Evolutionary conservation across 2,329 filamentous ascomycete genomes (phyloP).

Genomic region (Hypoxylon sp.): DNA sequence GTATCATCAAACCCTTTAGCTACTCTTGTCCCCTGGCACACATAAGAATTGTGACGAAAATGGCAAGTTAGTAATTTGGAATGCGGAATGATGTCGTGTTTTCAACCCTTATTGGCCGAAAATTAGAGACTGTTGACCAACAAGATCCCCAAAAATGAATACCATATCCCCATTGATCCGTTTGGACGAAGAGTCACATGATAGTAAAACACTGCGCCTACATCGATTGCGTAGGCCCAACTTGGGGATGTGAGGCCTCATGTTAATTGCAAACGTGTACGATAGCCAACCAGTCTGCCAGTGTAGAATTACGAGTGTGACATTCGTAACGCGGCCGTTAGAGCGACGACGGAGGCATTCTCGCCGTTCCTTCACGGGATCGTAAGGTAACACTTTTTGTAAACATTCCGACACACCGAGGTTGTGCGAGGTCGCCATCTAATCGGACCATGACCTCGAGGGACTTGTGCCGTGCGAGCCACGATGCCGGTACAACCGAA

Average conservation of each 20-base stretch:
- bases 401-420: slow-evolving; percentile 17
- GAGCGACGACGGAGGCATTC: slow-evolving; percentile 10
- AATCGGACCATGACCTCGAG: slow-evolving; percentile 19
- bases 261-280: slow-evolving; percentile 16
- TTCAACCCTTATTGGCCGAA: slow-evolving; percentile 20
- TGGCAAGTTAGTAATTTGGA: neutral
- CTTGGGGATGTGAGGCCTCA: slow-evolving; percentile 19
- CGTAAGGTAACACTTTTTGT: slow-evolving; percentile 10
- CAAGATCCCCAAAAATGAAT: slow-evolving; percentile 10
- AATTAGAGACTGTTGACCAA: slow-evolving; percentile 17
- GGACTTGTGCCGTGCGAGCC: slow-evolving; percentile 16
- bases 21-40: slow-evolving; percentile 6
- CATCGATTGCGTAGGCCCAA: slow-evolving; percentile 14
- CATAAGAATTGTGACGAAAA: slow-evolving; percentile 11
- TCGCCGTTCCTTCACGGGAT: slow-evolving; percentile 18
- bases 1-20: neutral
- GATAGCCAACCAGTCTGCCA: slow-evolving; percentile 12
- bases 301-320: neutral
- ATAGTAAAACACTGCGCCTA: slow-evolving; percentile 40
- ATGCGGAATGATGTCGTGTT: slow-evolving; percentile 3
- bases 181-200: slow-evolving; percentile 41
- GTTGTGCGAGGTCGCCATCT: slow-evolving; percentile 14
- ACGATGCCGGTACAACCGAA: slow-evolving; percentile 12
- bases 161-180: slow-evolving; percentile 18
- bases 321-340: slow-evolving; percentile 15